These are phyloP conservation scores for Linanthus parryae DNA, from an alignment of 148 eudicot species.

Conservation along the genomic window DNA sequence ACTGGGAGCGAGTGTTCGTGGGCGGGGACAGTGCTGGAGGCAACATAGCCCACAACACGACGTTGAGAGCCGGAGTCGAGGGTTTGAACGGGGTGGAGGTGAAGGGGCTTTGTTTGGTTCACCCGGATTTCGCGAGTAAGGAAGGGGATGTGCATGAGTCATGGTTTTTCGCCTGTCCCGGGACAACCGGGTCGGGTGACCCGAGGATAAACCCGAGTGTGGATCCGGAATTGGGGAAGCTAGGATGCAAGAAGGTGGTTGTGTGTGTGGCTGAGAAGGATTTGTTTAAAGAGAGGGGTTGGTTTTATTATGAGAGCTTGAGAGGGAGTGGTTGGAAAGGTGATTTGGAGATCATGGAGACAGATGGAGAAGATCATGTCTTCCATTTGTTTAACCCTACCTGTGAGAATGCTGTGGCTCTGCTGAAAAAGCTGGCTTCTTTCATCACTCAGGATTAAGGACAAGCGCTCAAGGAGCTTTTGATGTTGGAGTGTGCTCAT, in stretches of 20 bases:
- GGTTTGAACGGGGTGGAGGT: not conserved
- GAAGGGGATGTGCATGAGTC: not conserved
- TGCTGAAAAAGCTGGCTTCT: slow-evolving; percentile 1
- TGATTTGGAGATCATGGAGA: slow-evolving; percentile 16
- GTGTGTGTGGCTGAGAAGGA: slow-evolving; percentile 27
- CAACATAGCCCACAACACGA: slow-evolving; percentile 15
- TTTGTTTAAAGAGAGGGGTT: slow-evolving; percentile 14
- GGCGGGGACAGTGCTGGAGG: slow-evolving; percentile 21
- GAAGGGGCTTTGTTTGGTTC: slow-evolving; percentile 4
- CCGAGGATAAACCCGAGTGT: slow-evolving; percentile 24
- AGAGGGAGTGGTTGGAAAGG: slow-evolving; percentile 27
- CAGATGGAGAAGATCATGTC: slow-evolving; percentile 20
- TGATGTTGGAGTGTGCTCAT: no score
- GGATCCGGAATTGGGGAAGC: slow-evolving; percentile 12
- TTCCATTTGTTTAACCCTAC: slow-evolving; percentile 19
- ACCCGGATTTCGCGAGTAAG: slow-evolving; percentile 7
- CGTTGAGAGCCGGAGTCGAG: slow-evolving; percentile 7
- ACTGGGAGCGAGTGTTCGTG: not conserved
- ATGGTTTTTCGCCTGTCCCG: slow-evolving; percentile 17
- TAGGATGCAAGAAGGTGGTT: slow-evolving; percentile 26
- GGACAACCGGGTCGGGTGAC: slow-evolving; percentile 13
- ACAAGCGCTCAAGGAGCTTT: no score
- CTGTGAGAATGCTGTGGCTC: slow-evolving; percentile 8
- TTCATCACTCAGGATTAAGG: slow-evolving; percentile 6
- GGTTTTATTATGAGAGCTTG: slow-evolving; percentile 19